Evolutionary conservation across 2,329 filamentous ascomycete genomes (phyloP), one percentile per base, ranked within the genome.

Genomic region (Arthrobotrys conoides): DNA sequence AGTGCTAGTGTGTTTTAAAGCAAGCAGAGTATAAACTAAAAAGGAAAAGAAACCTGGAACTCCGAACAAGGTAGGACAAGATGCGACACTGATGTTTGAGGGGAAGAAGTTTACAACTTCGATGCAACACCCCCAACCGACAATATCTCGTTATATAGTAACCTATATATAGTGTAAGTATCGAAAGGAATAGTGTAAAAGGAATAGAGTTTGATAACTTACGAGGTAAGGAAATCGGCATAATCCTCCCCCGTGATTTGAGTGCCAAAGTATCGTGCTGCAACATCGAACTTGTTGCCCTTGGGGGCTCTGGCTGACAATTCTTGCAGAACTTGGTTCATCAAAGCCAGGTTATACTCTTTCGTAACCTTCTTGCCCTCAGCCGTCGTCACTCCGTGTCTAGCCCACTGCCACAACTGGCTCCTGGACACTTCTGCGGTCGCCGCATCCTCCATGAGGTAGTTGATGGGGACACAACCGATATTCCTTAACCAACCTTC

Each of bases 221-320:
- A 77, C 73, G 73, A 67, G 12, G 73, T 77, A 87, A 99, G 86
- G 87, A 98, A 98, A 85, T 99, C 96, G 12, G 94, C 94, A 85
- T 98, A 98, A 82, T 97, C 94, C 87, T 98, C 96, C 71, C 96
- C 96, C 2, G 95, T 98, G 73, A 98, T 92, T 88, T 99, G 96
- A 55, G 90, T 87, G 38, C 93, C 90, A 83, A 98, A 97, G 86
- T 98, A 98, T 86, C 97, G 91, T 0, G 93, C 93, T 0, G 96
- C 96, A 67, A 97, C 88, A 77, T 91, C 90, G 87, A 88, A 97
- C 88, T 97, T 97, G 88, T 97, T 96, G 72, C 94, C 94, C 87
- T 92, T 92, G 64, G 91, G 89, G 1, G 90, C 94, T 84, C 92
- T 92, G 81, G 89, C 85, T 30, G 90, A 88, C 33, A 98, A 88